phyloP scores from a whole-genome alignment of 164 flowering plant genomes.

The Chimonanthus praecox region DNA sequence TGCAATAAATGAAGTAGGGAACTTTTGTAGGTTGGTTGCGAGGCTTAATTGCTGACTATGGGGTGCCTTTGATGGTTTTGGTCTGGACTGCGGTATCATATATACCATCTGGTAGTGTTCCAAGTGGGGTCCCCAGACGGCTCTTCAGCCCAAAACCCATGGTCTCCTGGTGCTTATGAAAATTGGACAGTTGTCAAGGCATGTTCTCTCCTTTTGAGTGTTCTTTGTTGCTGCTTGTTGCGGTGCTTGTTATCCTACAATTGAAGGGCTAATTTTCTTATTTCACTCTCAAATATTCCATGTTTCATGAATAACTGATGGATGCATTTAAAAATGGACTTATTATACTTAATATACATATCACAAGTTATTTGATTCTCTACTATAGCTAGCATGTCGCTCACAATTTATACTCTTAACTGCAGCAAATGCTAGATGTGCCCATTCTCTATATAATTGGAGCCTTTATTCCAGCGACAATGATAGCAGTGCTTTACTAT shows the following conservation, averaged over 20 bases:
- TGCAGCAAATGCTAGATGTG: conserved; percentile 92
- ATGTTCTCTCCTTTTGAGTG: conserved; percentile 15
- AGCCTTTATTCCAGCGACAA: conserved; percentile 96
- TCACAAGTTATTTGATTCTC: background rate
- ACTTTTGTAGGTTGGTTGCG: conserved; percentile 70
- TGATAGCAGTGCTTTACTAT: conserved; percentile 98
- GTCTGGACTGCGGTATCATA: conserved; percentile 91
- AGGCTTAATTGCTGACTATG: conserved; percentile 91
- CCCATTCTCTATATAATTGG: conserved; percentile 84
- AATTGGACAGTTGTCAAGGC: conserved; percentile 96
- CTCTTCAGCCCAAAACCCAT: conserved; percentile 96
- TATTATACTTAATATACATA: background rate
- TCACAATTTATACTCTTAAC: conserved; percentile 9
- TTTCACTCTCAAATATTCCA: background rate
- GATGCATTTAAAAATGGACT: background rate
- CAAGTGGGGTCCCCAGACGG: conserved; percentile 85
- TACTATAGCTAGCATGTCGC: background rate
- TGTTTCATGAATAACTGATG: background rate
- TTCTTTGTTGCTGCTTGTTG: background rate
- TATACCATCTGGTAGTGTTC: conserved; percentile 68
- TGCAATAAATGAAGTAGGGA: conserved; percentile 3
- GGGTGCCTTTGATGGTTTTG: conserved; percentile 96
- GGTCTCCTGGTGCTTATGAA: conserved; percentile 97
- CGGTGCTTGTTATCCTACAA: background rate
- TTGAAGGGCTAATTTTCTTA: background rate